A percentile compares a stretch with the other conserved stretches of the same genome.
phyloP scores from a whole-genome alignment of 2,329 filamentous ascomycete genomes.

The Camptophora hylomeconis region DNA sequence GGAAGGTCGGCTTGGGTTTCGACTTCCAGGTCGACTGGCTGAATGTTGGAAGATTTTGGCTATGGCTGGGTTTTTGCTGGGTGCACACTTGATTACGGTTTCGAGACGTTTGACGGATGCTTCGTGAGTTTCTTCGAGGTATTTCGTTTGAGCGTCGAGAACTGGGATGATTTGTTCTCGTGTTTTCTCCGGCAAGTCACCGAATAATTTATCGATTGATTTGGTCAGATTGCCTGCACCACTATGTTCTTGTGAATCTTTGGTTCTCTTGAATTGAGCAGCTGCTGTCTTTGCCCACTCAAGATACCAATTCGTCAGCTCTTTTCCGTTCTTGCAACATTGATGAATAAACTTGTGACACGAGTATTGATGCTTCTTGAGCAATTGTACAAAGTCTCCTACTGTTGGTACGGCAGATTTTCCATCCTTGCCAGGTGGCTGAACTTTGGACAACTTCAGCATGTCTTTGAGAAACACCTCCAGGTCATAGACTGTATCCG shows the following conservation, averaged over 20 bases:
- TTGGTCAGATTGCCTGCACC: conserved; percentile 32
- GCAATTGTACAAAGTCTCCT: conserved; percentile 56
- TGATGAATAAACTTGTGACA: conserved; percentile 61
- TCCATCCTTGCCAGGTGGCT: conserved; percentile 19
- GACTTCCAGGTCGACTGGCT: conserved; percentile 7
- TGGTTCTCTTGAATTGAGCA: conserved; percentile 37
- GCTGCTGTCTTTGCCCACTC: conserved; percentile 48
- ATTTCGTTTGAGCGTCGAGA: conserved; percentile 47
- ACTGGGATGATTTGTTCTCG: conserved; percentile 35
- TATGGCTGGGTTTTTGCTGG: conserved; percentile 15
- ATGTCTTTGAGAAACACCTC: conserved; percentile 61
- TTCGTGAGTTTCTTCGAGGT: conserved; percentile 43
- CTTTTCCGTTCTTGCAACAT: conserved; percentile 53
- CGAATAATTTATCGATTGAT: conserved; percentile 29
- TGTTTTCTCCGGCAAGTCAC: conserved; percentile 34
- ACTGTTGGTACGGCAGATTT: conserved; percentile 41
- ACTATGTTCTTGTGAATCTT: conserved; percentile 12
- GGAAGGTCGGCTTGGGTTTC: too few relatives aligned
- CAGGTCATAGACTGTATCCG: conserved; percentile 52
- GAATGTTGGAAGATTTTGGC: conserved; percentile 12
- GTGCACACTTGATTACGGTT: conserved; percentile 36
- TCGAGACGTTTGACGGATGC: conserved; percentile 45
- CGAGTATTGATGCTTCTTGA: conserved; percentile 50
- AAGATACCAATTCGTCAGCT: conserved; percentile 48
- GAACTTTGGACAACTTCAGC: conserved; percentile 40